A percentile compares a stretch with the other conserved stretches of the same genome.
phyloP scores from a whole-genome alignment of 768 basidiomycete species.

The Wakefieldia striispora region DNA sequence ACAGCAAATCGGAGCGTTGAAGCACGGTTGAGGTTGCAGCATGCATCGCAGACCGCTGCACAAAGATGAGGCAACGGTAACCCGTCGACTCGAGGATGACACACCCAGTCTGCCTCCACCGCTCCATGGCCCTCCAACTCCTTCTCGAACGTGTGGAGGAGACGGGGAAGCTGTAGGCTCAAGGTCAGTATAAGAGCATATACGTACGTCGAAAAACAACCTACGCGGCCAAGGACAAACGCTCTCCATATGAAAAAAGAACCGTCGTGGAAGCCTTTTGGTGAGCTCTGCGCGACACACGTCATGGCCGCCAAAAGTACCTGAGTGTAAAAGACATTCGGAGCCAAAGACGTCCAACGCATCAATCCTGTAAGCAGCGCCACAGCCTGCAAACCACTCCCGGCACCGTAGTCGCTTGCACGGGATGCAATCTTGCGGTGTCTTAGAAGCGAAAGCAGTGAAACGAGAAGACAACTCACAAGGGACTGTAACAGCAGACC shows the following conservation, averaged over 20 bases:
- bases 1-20: slow-evolving; percentile 52
- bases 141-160: slow-evolving; percentile 56
- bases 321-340: slow-evolving; percentile 65
- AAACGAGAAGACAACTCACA: slow-evolving; percentile 36
- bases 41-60: slow-evolving; percentile 44
- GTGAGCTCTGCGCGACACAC: slow-evolving; percentile 54
- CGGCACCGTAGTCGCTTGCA: slow-evolving; percentile 61
- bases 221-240: slow-evolving; percentile 70
- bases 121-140: slow-evolving; percentile 47
- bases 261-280: slow-evolving; percentile 30
- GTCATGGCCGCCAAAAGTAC: slow-evolving; percentile 61
- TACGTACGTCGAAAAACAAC: slow-evolving; percentile 20
- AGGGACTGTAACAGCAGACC: slow-evolving; percentile 60
- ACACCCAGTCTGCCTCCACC: slow-evolving; percentile 58
- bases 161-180: slow-evolving; percentile 52
- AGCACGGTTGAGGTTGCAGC: slow-evolving; percentile 47
- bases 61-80: slow-evolving; percentile 9
- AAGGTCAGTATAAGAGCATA: slow-evolving; percentile 1
- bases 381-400: slow-evolving; percentile 50
- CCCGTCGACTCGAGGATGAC: slow-evolving; percentile 14
- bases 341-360: slow-evolving; percentile 63
- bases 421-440: slow-evolving; percentile 52
- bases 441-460: not conserved
- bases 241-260: slow-evolving; percentile 58
- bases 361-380: slow-evolving; percentile 54